phyloP scores from a whole-genome alignment of 345 rosid genomes.

The Eucalyptus virginea region DNA sequence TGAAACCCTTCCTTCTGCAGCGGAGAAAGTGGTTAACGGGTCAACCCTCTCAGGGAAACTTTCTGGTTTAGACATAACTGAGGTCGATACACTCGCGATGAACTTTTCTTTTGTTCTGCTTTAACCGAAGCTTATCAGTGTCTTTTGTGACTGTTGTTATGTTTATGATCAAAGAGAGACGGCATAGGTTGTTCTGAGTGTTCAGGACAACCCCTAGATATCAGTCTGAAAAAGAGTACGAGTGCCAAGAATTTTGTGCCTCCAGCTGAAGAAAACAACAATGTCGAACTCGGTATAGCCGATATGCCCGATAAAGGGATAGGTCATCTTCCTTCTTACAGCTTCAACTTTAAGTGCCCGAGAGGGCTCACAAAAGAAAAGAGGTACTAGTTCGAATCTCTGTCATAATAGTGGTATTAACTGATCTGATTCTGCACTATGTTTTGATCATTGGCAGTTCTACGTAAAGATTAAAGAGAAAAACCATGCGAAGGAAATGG shows the following conservation, averaged over 20 bases:
- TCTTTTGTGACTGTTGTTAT: background rate
- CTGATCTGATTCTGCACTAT: background rate
- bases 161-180: background rate
- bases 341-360: constrained; percentile 24
- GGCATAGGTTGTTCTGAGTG: background rate
- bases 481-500: constrained; percentile 16
- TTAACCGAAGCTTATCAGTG: background rate
- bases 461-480: constrained; percentile 20
- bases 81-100: background rate
- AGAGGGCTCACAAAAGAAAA: constrained; percentile 30
- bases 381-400: constrained; percentile 2
- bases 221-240: background rate
- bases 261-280: background rate
- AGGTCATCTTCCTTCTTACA: constrained; percentile 21
- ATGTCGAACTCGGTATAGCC: background rate
- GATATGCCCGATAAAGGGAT: background rate
- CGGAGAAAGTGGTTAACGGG: background rate
- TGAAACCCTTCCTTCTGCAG: background rate
- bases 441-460: constrained; percentile 6
- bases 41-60: background rate
- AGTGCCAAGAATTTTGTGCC: background rate
- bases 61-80: background rate
- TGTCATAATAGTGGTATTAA: background rate
- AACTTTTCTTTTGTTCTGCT: background rate
- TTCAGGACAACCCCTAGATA: background rate